phyloP scores from a whole-genome alignment of 1,284 basidiomycete species.

The Sphaerobolus stellatus region DNA sequence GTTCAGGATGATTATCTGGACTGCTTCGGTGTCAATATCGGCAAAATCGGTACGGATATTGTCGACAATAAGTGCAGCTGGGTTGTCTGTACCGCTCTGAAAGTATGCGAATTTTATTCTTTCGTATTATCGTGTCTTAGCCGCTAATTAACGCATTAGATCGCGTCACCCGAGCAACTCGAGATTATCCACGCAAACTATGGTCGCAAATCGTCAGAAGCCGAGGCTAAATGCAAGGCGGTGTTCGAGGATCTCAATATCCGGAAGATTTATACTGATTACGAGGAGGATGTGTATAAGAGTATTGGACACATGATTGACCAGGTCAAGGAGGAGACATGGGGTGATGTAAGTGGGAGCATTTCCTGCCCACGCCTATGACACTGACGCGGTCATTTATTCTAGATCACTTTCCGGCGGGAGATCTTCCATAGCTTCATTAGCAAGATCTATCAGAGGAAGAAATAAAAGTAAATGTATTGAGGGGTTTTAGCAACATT shows the following conservation, averaged over 20 bases:
- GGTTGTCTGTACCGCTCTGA: conserved; percentile 90
- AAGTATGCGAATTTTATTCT: conserved; percentile 24
- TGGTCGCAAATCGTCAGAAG: conserved; percentile 73
- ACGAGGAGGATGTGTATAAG: conserved; percentile 77
- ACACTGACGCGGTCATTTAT: background rate
- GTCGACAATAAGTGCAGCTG: conserved; percentile 99
- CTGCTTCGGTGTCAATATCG: conserved; percentile 86
- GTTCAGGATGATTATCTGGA: conserved; percentile 98
- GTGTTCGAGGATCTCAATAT: conserved; percentile 77
- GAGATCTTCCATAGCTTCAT: conserved; percentile 86
- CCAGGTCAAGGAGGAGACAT: conserved; percentile 57
- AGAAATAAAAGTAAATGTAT: conserved; percentile 74
- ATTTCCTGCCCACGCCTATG: background rate
- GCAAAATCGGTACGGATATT: conserved; percentile 98
- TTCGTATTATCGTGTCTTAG: background rate
- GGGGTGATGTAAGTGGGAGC: conserved; percentile 1
- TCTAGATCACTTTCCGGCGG: conserved; percentile 63
- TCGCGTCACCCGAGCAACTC: conserved; percentile 56
- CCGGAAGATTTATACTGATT: conserved; percentile 66
- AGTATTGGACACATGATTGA: conserved; percentile 68
- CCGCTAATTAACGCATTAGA: background rate
- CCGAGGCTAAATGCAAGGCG: conserved; percentile 72
- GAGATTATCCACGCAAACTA: conserved; percentile 77
- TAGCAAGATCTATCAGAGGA: conserved; percentile 87
- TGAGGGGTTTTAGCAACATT: too few species aligned